Evolutionary conservation across 2,329 filamentous ascomycete species (phyloP), one percentile per base, ranked within the genome.

Genomic region (Sordariomycetes sp.): DNA sequence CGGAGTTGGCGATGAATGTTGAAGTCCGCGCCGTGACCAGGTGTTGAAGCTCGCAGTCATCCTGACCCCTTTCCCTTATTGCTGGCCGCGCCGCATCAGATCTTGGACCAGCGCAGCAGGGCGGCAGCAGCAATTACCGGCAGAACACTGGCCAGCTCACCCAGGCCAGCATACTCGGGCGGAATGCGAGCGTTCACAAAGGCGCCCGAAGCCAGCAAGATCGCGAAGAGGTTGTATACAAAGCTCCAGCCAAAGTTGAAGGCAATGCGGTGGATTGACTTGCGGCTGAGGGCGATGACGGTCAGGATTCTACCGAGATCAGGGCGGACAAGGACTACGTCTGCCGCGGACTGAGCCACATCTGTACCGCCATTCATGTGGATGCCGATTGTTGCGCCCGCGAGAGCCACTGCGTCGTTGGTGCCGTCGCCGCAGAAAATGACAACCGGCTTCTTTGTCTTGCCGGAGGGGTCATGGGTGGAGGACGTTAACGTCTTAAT

Each of bases 171-270:
- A 57, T 55, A 61, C 11, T 52, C 55, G 3, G 56, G 57, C n/a
- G 70, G 64, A 35, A 68, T 64, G 31, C 72, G 60, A 3, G 66
- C 57, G 39, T 63, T 59, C 8, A 71, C 68, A 46, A 76, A 70
- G 0, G 68, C 74, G 0, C 77, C 78, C 2, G 66, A 64, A 5
- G 72, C 78, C 12, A 82, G 53, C 27, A 77, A 48, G 10, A 82
- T 63, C 0, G 77, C 78, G 37, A 75, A 61, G 6, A 70, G 20
- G 39, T 83, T 84, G 53, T 82, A 83, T 3, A 75, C 43, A 20
- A 64, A 66, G 1, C 68, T 63, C 78, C 77, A 82, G 0, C 45
- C 54, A 43, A 83, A 81, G 45, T 83, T 82, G 55, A 79, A 70
- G 7, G 61, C 44, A 40, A 75, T 67, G 16, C 70, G 60, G 9